Percentiles rank a stretch among this genome's conserved stretches.
Conservation (phyloP, 164 flowering plant species). For the Vitis vinifera region ASM3070453v1 NC_081818.1:7479001-7479500, state of each 20-base stretch:
- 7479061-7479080: conserved; percentile 46
- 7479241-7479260: conserved; percentile 37
- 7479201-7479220: conserved; percentile 46
- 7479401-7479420: conserved; percentile 28
- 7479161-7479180: conserved; percentile 50
- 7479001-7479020: conserved; percentile 58
- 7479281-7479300: conserved; percentile 56
- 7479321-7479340: conserved; percentile 38
- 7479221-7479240: conserved; percentile 46
- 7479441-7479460: conserved; percentile 2
- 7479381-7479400: conserved; percentile 24
- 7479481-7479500: not conserved
- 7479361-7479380: conserved; percentile 33
- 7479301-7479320: conserved; percentile 42
- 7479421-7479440: conserved; percentile 1
- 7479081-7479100: conserved; percentile 60
- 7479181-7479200: conserved; percentile 54
- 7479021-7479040: conserved; percentile 50
- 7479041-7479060: conserved; percentile 36
- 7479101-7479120: conserved; percentile 42
- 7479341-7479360: conserved; percentile 45
- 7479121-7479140: conserved; percentile 32
- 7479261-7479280: conserved; percentile 45
- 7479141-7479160: conserved; percentile 43
- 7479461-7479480: conserved; percentile 12